Percentiles rank a stretch among this genome's conserved stretches.
phyloP scores from a whole-genome alignment of 345 rosid genomes.

The Eucalyptus viminalis region DNA sequence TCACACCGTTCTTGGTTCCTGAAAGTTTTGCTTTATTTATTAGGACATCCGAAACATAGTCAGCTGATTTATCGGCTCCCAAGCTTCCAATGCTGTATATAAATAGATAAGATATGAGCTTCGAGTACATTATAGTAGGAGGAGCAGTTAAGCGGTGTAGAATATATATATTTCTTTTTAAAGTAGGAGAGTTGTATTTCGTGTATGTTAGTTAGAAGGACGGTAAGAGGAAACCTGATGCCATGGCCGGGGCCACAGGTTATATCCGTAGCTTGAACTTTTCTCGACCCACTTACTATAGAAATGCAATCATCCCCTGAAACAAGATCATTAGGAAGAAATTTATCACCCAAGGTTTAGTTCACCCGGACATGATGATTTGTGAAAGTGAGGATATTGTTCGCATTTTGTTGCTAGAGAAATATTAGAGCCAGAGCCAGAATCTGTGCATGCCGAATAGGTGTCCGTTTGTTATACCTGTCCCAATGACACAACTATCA shows the following conservation, averaged over 20 bases:
- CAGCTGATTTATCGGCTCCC: constrained; percentile 49
- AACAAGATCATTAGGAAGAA: background rate
- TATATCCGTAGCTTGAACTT: constrained; percentile 57
- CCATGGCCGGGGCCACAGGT: constrained; percentile 97
- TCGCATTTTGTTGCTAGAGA: background rate
- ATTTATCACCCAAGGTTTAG: background rate
- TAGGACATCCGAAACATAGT: constrained; percentile 63
- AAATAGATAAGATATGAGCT: background rate
- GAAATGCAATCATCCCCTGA: constrained; percentile 96
- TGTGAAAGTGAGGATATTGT: background rate
- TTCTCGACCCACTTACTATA: constrained; percentile 74
- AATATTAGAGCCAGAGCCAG: background rate
- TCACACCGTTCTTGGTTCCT: constrained; percentile 74
- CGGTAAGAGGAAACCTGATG: constrained; percentile 39
- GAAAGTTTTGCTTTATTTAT: constrained; percentile 47
- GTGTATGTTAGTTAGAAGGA: background rate
- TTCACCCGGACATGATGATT: background rate
- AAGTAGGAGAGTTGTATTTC: background rate
- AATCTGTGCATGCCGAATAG: background rate
- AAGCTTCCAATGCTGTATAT: constrained; percentile 70
- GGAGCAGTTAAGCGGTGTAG: background rate
- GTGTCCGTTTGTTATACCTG: constrained; percentile 28
- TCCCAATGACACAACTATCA: constrained; percentile 33
- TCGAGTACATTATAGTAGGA: background rate
- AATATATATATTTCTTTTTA: background rate